Percentiles rank a stretch among this genome's conserved stretches.
phyloP scores from a whole-genome alignment of 2,329 filamentous ascomycete species.

The Periglandula ipomoeae region DNA sequence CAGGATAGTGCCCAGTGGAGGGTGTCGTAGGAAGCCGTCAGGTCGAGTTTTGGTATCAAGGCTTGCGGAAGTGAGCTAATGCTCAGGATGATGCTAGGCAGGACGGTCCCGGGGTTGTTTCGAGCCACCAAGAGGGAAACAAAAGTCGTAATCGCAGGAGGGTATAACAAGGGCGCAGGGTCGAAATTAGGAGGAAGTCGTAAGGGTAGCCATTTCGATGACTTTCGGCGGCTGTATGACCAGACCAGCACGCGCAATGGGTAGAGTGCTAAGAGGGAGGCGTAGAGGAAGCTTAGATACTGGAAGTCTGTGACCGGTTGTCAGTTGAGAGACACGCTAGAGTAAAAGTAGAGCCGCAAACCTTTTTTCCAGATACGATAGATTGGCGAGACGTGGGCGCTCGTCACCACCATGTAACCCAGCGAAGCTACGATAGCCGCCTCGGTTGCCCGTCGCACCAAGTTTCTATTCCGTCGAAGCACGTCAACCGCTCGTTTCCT shows the following conservation, averaged over 20 bases:
- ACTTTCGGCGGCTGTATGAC: slow-evolving; percentile 31
- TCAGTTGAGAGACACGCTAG: background rate
- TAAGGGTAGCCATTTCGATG: slow-evolving; percentile 32
- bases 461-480: slow-evolving; percentile 37
- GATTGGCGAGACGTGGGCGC: slow-evolving; percentile 36
- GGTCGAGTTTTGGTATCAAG: slow-evolving; percentile 57
- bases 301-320: slow-evolving; percentile 30
- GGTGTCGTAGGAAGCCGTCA: slow-evolving; percentile 48
- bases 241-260: slow-evolving; percentile 49
- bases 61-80: slow-evolving; percentile 67
- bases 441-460: slow-evolving; percentile 45
- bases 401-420: slow-evolving; percentile 37
- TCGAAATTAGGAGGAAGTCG: slow-evolving; percentile 71
- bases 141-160: slow-evolving; percentile 63
- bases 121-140: slow-evolving; percentile 66
- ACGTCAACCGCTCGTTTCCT: slow-evolving; percentile 16
- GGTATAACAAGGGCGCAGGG: slow-evolving; percentile 84
- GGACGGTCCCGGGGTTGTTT: slow-evolving; percentile 49
- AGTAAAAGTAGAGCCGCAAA: slow-evolving; percentile 15
- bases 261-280: slow-evolving; percentile 40
- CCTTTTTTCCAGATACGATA: slow-evolving; percentile 40
- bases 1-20: slow-evolving; percentile 75
- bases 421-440: slow-evolving; percentile 40
- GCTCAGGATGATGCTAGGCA: slow-evolving; percentile 75
- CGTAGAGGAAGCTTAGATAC: slow-evolving; percentile 26